A percentile compares a stretch with the other conserved stretches of the same genome.
These are phyloP conservation scores for Picochlorum costavermella DNA, from an alignment of 139 green algal species.

Conservation along the genomic window DNA sequence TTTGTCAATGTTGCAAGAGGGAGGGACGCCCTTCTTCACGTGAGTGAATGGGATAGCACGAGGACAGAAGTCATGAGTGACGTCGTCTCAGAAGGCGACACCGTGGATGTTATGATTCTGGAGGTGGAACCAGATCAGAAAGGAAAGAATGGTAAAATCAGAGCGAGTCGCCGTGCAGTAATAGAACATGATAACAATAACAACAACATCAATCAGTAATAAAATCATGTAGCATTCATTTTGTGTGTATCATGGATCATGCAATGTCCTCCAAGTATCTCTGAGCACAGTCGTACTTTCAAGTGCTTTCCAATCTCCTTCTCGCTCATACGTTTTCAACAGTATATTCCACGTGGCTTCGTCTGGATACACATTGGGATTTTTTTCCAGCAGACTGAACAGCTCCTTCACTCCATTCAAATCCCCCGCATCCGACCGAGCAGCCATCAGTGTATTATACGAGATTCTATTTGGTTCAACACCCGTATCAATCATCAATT, in stretches of 20 bases:
- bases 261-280: neutral
- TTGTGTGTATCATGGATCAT: neutral
- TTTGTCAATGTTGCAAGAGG: conserved; percentile 49
- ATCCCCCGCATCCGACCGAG: conserved; percentile 3
- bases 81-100: conserved; percentile 47
- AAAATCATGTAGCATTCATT: neutral
- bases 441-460: conserved; percentile 11
- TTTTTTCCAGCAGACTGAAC: neutral
- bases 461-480: neutral
- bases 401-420: neutral
- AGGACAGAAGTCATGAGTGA: conserved; percentile 31
- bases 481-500: neutral
- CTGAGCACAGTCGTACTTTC: neutral
- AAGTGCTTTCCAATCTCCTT: neutral
- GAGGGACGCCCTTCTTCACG: conserved; percentile 60
- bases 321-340: neutral
- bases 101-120: conserved; percentile 77
- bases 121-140: conserved; percentile 21
- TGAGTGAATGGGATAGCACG: conserved; percentile 53
- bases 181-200: conserved; percentile 5
- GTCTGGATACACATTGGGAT: neutral
- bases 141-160: conserved; percentile 12
- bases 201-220: neutral
- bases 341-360: conserved; percentile 9
- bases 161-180: conserved; percentile 11